Conservation (phyloP, 2,329 filamentous ascomycete genomes). For the Beauveria pseudobassiana region DNA sequence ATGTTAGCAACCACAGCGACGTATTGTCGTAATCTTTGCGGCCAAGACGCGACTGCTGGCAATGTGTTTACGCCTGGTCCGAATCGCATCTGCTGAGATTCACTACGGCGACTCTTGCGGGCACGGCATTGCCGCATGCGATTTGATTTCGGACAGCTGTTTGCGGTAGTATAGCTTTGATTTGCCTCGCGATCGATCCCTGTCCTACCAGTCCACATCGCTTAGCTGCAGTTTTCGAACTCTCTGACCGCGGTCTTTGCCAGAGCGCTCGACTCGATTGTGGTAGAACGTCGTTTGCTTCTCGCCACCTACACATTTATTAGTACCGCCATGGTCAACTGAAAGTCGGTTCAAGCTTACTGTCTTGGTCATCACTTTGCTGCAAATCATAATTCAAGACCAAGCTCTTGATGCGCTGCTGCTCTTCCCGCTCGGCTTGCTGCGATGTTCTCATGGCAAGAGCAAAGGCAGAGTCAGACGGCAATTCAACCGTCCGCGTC, state of each 20-base stretch:
- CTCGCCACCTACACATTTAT: conserved; percentile 38
- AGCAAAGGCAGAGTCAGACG: conserved; percentile 87
- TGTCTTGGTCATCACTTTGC: conserved; percentile 71
- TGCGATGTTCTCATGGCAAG: conserved; percentile 95
- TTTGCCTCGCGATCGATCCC: conserved; percentile 21
- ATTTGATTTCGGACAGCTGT: neutral
- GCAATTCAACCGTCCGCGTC: conserved; percentile 86
- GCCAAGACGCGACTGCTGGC: neutral
- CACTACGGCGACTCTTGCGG: neutral
- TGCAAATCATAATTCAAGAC: conserved; percentile 94
- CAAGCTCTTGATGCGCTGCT: conserved; percentile 96
- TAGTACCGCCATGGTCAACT: conserved; percentile 40
- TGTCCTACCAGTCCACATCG: conserved; percentile 87
- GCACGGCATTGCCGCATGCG: neutral
- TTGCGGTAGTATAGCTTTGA: neutral
- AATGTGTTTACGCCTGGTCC: neutral
- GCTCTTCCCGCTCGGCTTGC: conserved; percentile 89
- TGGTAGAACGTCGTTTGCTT: conserved; percentile 40
- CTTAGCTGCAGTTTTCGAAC: conserved; percentile 87
- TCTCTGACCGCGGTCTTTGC: conserved; percentile 67
- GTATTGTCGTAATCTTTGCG: neutral
- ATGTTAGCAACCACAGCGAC: neutral
- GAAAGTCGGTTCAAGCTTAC: conserved; percentile 46
- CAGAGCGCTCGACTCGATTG: conserved; percentile 48
- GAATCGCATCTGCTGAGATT: no score